These are phyloP conservation scores for Boletus bicolor DNA, from an alignment of 768 basidiomycete species.

Conservation along the genomic window DNA sequence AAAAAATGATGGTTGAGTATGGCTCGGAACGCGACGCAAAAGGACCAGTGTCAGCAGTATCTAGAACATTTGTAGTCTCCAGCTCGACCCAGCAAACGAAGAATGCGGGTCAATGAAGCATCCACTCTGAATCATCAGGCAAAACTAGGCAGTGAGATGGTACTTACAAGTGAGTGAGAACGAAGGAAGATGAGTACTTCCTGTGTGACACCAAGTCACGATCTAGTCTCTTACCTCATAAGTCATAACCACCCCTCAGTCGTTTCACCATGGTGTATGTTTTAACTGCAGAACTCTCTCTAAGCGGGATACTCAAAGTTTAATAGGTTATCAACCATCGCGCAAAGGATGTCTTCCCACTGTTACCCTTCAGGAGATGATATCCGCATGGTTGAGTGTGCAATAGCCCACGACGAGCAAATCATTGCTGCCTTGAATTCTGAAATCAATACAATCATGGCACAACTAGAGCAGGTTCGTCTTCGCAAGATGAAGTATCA, in stretches of 20 bases:
- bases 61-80: conserved; percentile 83
- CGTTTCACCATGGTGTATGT: conserved; percentile 9
- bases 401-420: conserved; percentile 38
- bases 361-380: conserved; percentile 22
- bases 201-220: conserved; percentile 21
- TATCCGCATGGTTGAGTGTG: conserved; percentile 11
- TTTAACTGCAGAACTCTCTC: neutral
- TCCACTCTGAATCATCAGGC: conserved; percentile 93
- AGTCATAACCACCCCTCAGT: neutral
- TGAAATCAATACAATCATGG: conserved; percentile 41
- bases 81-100: conserved; percentile 53
- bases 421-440: conserved; percentile 40
- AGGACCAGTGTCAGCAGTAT: conserved; percentile 79
- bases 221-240: neutral
- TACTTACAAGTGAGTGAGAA: conserved; percentile 20
- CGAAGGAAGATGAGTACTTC: neutral
- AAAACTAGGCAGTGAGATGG: neutral
- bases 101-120: conserved; percentile 66
- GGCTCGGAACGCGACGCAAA: conserved; percentile 16
- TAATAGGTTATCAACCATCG: conserved; percentile 9
- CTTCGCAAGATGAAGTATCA: conserved; percentile 41
- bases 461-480: conserved; percentile 41
- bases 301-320: neutral
- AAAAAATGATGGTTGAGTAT: conserved; percentile 12
- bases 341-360: conserved; percentile 16